These are phyloP conservation scores for Alternaria arbusti DNA, from an alignment of 2,329 filamentous ascomycete species.

Conservation along the genomic window DNA sequence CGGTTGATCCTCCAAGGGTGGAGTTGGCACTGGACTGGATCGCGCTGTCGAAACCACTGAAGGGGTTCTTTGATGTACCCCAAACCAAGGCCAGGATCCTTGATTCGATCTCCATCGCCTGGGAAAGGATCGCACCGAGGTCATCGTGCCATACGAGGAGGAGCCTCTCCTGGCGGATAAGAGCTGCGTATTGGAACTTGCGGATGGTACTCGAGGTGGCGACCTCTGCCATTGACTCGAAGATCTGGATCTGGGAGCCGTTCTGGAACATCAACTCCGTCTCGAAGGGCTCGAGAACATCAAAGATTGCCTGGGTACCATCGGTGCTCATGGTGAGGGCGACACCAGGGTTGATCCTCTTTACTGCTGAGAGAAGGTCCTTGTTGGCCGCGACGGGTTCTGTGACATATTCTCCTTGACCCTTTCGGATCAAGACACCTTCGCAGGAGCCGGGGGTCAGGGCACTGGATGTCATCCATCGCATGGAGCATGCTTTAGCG, in stretches of 20 bases:
- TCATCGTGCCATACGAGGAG: slow-evolving; percentile 84
- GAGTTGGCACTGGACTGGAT: slow-evolving; percentile 31
- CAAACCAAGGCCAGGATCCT: slow-evolving; percentile 76
- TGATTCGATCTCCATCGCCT: slow-evolving; percentile 74
- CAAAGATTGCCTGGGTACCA: slow-evolving; percentile 55
- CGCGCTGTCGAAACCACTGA: slow-evolving; percentile 51
- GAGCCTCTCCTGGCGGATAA: slow-evolving; percentile 73
- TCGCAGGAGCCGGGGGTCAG: slow-evolving; percentile 44
- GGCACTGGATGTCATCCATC: slow-evolving; percentile 26
- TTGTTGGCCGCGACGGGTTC: slow-evolving; percentile 51
- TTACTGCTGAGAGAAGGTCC: slow-evolving; percentile 51
- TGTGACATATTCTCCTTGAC: slow-evolving; percentile 70
- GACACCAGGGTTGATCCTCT: slow-evolving; percentile 55
- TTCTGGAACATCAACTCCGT: slow-evolving; percentile 49
- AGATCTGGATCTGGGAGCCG: slow-evolving; percentile 56
- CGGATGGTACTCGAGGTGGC: slow-evolving; percentile 62
- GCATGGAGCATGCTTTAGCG: slow-evolving; percentile 31
- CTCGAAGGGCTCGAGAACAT: slow-evolving; percentile 50
- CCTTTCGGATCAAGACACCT: slow-evolving; percentile 74
- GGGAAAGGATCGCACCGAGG: slow-evolving; percentile 69
- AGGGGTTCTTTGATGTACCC: slow-evolving; percentile 55
- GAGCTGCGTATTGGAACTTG: slow-evolving; percentile 81
- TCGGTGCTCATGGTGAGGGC: slow-evolving; percentile 59
- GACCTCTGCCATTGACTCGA: slow-evolving; percentile 54
- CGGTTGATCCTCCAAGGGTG: slow-evolving; percentile 35